Evolutionary conservation across 1,284 basidiomycete species (phyloP).

Genomic region (Cystobasidium slooffiae): DNA sequence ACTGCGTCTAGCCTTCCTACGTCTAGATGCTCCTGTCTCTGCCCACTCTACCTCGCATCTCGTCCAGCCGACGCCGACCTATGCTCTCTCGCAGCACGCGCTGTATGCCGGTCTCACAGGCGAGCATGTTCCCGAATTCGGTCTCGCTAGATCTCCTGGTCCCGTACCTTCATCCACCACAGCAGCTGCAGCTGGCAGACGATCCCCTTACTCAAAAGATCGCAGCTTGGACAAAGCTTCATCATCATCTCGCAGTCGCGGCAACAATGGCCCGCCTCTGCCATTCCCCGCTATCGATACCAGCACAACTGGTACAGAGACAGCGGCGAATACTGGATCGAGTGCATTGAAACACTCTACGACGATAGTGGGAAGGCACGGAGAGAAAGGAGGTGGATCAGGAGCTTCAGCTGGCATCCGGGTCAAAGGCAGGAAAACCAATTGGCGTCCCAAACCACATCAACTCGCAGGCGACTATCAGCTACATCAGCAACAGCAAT

Average conservation of each 20-base stretch:
- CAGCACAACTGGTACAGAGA: neutral
- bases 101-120: constrained; percentile 32
- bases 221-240: neutral
- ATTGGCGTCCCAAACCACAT: constrained; percentile 41
- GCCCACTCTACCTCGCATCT: constrained; percentile 34
- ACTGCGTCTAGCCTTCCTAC: constrained; percentile 38
- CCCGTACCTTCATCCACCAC: constrained; percentile 32
- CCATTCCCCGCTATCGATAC: neutral
- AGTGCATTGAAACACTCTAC: constrained; percentile 26
- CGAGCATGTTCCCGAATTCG: constrained; percentile 31
- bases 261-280: constrained; percentile 3
- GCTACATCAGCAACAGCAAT: neutral
- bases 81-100: constrained; percentile 35
- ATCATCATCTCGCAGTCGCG: constrained; percentile 5
- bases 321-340: too few species aligned
- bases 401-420: constrained; percentile 28
- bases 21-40: constrained; percentile 30
- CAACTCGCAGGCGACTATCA: constrained; percentile 26
- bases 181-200: constrained; percentile 18
- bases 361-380: constrained; percentile 42
- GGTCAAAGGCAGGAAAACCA: constrained; percentile 32
- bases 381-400: constrained; percentile 20
- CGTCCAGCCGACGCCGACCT: constrained; percentile 35
- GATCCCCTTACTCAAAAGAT: constrained; percentile 16
- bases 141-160: constrained; percentile 32